These are phyloP conservation scores for Sporisorium graminicola DNA, from an alignment of 1,284 basidiomycete species.

Conservation along the genomic window DNA sequence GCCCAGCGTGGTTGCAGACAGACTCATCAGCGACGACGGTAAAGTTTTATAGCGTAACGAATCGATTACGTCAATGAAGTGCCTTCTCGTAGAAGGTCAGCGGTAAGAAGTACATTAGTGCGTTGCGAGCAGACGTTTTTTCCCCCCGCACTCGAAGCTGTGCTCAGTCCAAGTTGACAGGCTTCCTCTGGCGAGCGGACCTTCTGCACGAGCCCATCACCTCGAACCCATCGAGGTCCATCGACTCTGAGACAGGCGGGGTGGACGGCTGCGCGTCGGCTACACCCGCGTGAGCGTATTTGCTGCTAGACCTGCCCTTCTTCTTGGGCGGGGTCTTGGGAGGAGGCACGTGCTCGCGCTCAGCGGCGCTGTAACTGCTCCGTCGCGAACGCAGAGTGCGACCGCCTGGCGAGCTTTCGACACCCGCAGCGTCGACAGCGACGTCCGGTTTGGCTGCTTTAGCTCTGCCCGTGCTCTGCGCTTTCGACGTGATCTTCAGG, in stretches of 20 bases:
- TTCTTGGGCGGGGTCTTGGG: slow-evolving; percentile 27
- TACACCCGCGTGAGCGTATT: background rate
- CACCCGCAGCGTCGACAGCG: background rate
- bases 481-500: background rate
- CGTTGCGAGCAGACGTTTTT: too few species aligned
- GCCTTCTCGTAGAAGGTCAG: too few species aligned
- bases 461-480: slow-evolving; percentile 10
- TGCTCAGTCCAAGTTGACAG: slow-evolving; percentile 33
- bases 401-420: slow-evolving; percentile 10
- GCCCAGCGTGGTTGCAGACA: too few species aligned
- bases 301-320: background rate
- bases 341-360: background rate
- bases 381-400: slow-evolving; percentile 24
- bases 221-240: slow-evolving; percentile 33
- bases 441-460: slow-evolving; percentile 1
- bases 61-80: too few species aligned
- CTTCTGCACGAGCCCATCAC: slow-evolving; percentile 24
- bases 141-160: too few species aligned
- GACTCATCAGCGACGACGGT: too few species aligned
- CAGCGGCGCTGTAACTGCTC: slow-evolving; percentile 8
- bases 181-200: slow-evolving; percentile 32
- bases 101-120: too few species aligned
- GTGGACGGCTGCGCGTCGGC: background rate
- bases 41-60: too few species aligned
- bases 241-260: slow-evolving; percentile 4